Conservation (phyloP, 1,139 yeast species). For the Magnusiomyces ingens region DNA sequence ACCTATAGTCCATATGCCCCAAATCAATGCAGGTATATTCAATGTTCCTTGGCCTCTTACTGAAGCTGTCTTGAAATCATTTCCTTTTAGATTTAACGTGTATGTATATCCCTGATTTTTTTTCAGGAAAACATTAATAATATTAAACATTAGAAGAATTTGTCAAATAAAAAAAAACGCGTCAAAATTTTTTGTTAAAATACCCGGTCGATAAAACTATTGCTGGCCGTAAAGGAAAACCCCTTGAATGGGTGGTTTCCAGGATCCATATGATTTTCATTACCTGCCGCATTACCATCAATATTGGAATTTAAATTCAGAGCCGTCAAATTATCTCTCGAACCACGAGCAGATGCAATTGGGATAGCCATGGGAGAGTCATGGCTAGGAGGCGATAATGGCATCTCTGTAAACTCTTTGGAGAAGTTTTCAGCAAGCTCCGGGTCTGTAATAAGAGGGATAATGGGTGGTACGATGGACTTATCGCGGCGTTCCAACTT, state of each 20-base stretch:
- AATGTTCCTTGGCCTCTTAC: constrained; percentile 73
- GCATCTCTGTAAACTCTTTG: constrained; percentile 77
- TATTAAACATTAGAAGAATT: constrained; percentile 8
- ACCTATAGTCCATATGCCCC: constrained; percentile 51
- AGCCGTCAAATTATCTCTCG: background rate
- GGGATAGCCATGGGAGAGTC: constrained; percentile 14
- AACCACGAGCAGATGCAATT: constrained; percentile 12
- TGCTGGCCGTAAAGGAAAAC: constrained; percentile 30
- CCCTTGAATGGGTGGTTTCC: constrained; percentile 27
- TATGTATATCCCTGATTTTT: constrained; percentile 4
- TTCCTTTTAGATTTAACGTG: constrained; percentile 12
- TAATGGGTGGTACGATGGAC: constrained; percentile 63
- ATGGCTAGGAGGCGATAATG: constrained; percentile 30
- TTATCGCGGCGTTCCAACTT: constrained; percentile 45
- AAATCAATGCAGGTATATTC: constrained; percentile 74
- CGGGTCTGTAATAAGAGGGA: constrained; percentile 80
- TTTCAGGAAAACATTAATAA: background rate
- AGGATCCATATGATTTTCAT: background rate
- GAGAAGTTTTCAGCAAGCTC: constrained; percentile 89
- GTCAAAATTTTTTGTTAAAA: constrained; percentile 5
- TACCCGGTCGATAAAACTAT: constrained; percentile 27
- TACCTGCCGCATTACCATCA: constrained; percentile 5
- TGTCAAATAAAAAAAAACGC: background rate
- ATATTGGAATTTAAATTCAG: background rate
- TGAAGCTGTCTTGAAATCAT: constrained; percentile 35